These are phyloP conservation scores for Letharia columbiana DNA, from an alignment of 495 filamentous ascomycete species.

Conservation along the genomic window DNA sequence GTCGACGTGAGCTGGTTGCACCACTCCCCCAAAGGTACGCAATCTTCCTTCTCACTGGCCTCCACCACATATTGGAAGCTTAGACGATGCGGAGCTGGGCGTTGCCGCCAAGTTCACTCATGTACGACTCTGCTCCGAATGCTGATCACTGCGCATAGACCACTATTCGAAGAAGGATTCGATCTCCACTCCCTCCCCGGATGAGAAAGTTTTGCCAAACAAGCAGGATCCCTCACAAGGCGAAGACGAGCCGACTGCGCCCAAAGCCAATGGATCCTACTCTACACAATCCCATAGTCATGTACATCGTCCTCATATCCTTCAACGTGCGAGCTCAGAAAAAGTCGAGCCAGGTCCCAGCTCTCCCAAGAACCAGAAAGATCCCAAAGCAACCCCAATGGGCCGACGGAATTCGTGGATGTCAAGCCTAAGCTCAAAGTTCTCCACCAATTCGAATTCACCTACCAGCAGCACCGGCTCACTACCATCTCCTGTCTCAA, in stretches of 20 bases:
- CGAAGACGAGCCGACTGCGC: conserved; percentile 8
- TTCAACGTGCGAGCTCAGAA: conserved; percentile 25
- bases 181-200: background rate
- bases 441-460: conserved; percentile 57
- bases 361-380: conserved; percentile 28
- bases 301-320: conserved; percentile 22
- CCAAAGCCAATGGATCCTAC: conserved; percentile 12
- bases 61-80: background rate
- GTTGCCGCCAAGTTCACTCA: background rate
- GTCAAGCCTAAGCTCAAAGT: conserved; percentile 83
- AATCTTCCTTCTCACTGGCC: background rate
- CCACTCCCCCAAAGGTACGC: conserved; percentile 54
- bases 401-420: conserved; percentile 77
- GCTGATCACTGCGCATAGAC: conserved; percentile 10
- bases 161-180: conserved; percentile 13
- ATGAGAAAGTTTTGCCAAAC: conserved; percentile 5
- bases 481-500: conserved; percentile 36
- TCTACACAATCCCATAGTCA: conserved; percentile 18
- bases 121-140: background rate
- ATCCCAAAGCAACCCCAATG: conserved; percentile 32
- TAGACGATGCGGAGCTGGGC: background rate
- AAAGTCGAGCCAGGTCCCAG: conserved; percentile 22
- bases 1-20: conserved; percentile 65
- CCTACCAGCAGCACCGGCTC: conserved; percentile 37
- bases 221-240: conserved; percentile 1